These are phyloP conservation scores for Zalerion maritima DNA, from an alignment of 495 filamentous ascomycete species.

Conservation along the genomic window DNA sequence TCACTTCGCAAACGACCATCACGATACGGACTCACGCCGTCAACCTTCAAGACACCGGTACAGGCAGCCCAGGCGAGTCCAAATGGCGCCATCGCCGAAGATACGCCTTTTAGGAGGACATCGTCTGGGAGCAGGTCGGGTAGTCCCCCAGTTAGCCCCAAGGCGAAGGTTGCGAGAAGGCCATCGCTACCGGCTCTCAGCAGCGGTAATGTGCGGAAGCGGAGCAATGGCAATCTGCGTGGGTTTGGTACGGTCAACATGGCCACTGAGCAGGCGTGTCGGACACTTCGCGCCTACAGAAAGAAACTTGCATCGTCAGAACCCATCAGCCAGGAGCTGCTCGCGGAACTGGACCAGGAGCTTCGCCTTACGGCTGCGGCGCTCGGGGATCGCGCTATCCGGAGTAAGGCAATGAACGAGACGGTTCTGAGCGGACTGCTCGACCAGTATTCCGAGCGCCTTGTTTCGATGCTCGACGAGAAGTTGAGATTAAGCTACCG, in stretches of 20 bases:
- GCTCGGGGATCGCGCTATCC: constrained; percentile 43
- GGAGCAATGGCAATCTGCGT: constrained; percentile 28
- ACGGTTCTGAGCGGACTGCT: constrained; percentile 45
- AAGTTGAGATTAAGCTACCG: constrained; percentile 34
- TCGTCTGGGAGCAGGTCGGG: constrained; percentile 22
- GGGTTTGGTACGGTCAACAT: constrained; percentile 53
- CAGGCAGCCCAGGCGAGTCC: constrained; percentile 16
- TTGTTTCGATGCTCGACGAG: constrained; percentile 58
- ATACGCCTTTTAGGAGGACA: constrained; percentile 24
- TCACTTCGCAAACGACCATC: constrained; percentile 31
- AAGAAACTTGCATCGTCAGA: constrained; percentile 59
- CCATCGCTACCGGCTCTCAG: constrained; percentile 46
- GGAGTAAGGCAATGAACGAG: constrained; percentile 40
- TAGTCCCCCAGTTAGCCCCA: constrained; percentile 33
- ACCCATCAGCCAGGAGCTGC: constrained; percentile 44
- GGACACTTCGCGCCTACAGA: constrained; percentile 64
- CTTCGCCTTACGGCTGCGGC: constrained; percentile 59
- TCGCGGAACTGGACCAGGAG: constrained; percentile 67
- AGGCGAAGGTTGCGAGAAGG: constrained; percentile 27
- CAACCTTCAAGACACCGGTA: constrained; percentile 20
- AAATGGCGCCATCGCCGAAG: constrained; percentile 14
- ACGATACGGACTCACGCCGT: constrained; percentile 18
- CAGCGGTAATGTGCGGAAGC: constrained; percentile 41
- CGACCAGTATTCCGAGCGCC: constrained; percentile 55
- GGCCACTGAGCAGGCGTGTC: constrained; percentile 68